These are phyloP conservation scores for Cyclotella choctawhatcheeana DNA, from an alignment of 108 stramenopile genomes.

Conservation along the genomic window DNA sequence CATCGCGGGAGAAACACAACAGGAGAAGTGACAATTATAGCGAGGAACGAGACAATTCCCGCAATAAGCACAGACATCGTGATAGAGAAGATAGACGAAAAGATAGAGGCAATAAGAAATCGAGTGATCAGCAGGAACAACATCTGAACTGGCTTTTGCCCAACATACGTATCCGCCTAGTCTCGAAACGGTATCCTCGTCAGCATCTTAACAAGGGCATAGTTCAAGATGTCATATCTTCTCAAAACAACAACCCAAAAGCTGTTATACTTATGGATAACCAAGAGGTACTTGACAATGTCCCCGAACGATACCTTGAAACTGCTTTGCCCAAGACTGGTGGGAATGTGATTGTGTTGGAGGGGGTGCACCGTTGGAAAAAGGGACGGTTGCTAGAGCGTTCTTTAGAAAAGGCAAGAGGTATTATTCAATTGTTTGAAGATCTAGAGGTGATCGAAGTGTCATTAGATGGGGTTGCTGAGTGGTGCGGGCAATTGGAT, in stretches of 20 bases:
- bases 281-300: constrained; percentile 68
- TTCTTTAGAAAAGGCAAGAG: constrained; percentile 56
- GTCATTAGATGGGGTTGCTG: constrained; percentile 85
- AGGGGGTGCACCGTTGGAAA: constrained; percentile 50
- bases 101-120: constrained; percentile 26
- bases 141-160: constrained; percentile 71
- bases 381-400: constrained; percentile 84
- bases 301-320: constrained; percentile 85
- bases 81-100: constrained; percentile 19
- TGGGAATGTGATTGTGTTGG: constrained; percentile 77
- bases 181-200: constrained; percentile 70
- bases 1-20: constrained; percentile 8
- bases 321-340: constrained; percentile 85
- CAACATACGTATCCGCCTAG: constrained; percentile 83
- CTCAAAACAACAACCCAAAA: constrained; percentile 32
- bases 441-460: constrained; percentile 78
- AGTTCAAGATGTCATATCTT: constrained; percentile 73
- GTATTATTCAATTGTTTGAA: constrained; percentile 76
- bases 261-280: constrained; percentile 74
- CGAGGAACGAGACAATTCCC: constrained; percentile 1
- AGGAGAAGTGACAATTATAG: neutral
- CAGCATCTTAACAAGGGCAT: constrained; percentile 81
- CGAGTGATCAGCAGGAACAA: constrained; percentile 1
- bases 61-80: constrained; percentile 9
- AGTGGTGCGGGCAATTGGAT: constrained; percentile 84